Conservation (phyloP, 441 rosid species). For the Manihot esculenta region DNA sequence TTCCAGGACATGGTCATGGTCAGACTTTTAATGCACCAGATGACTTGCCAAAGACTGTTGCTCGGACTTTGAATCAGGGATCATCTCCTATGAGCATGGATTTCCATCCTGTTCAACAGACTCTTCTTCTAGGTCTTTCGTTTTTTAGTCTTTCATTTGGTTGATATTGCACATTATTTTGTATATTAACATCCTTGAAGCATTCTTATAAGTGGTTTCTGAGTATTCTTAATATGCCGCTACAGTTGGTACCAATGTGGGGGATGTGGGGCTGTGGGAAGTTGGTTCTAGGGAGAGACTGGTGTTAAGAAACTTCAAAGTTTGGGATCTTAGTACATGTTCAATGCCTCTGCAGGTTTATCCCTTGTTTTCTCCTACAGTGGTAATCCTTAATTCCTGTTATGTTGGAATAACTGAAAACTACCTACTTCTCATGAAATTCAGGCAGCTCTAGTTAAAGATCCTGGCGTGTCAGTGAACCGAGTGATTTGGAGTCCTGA, state of each 20-base stretch:
- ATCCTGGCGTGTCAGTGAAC: slow-evolving; percentile 81
- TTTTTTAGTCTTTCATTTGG: slow-evolving; percentile 17
- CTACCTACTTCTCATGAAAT: slow-evolving; percentile 17
- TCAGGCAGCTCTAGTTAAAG: slow-evolving; percentile 84
- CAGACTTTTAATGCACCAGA: slow-evolving; percentile 70
- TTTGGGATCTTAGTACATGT: slow-evolving; percentile 78
- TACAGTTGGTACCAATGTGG: slow-evolving; percentile 94
- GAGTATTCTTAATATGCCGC: slow-evolving; percentile 28
- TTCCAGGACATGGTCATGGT: slow-evolving; percentile 78
- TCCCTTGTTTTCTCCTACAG: slow-evolving; percentile 2
- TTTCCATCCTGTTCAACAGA: slow-evolving; percentile 85
- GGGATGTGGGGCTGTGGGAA: slow-evolving; percentile 92
- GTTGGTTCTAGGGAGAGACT: slow-evolving; percentile 78
- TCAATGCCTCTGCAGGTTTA: slow-evolving; percentile 84
- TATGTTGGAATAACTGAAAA: slow-evolving; percentile 20
- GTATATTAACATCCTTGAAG: too few species aligned
- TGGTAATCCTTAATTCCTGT: slow-evolving; percentile 8
- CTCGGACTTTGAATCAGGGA: slow-evolving; percentile 72
- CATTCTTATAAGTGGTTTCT: slow-evolving; percentile 19
- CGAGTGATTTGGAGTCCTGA: slow-evolving; percentile 95
- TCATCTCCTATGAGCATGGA: slow-evolving; percentile 98
- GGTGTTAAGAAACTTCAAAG: slow-evolving; percentile 75
- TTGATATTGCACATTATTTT: not conserved
- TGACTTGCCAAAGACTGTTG: slow-evolving; percentile 77
- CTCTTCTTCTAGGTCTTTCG: slow-evolving; percentile 70